A percentile compares a stretch with the other conserved stretches of the same genome.
Conservation (phyloP, 306 rosid species). For the Quercus berberidifolia region DNA sequence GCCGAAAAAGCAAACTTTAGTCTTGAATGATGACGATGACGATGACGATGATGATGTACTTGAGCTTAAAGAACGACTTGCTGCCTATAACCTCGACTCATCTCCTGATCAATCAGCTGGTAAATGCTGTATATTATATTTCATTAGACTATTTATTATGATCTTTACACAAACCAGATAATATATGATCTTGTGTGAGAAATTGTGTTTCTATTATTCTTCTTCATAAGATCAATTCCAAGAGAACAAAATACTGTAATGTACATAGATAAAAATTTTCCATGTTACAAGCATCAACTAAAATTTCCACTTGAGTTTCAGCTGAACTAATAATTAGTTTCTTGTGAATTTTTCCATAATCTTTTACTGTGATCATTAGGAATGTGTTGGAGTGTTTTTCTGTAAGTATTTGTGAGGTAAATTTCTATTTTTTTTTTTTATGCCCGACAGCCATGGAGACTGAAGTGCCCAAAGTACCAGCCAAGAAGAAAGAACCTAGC, state of each 20-base stretch:
- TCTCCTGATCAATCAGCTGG: slow-evolving; percentile 67
- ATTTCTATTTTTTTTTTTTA: neutral
- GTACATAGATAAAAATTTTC: neutral
- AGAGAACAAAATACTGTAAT: neutral
- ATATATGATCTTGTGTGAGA: neutral
- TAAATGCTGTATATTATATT: neutral
- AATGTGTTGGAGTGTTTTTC: neutral
- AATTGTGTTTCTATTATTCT: neutral
- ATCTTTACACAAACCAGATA: no score
- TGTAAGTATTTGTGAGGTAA: neutral
- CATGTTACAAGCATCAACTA: neutral
- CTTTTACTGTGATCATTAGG: no score
- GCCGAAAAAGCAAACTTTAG: slow-evolving; percentile 31
- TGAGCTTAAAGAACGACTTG: slow-evolving; percentile 88
- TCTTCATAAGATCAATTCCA: neutral
- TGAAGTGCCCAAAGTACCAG: slow-evolving; percentile 44
- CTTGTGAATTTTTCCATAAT: no score
- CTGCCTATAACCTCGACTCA: slow-evolving; percentile 77
- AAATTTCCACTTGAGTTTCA: neutral
- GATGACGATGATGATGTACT: slow-evolving; percentile 46
- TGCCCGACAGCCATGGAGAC: neutral
- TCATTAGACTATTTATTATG: neutral
- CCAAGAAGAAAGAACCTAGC: slow-evolving; percentile 44
- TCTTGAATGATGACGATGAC: neutral
- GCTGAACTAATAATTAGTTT: no score